phyloP scores from a whole-genome alignment of 768 basidiomycete genomes.

The Austroboletus eburneus region DNA sequence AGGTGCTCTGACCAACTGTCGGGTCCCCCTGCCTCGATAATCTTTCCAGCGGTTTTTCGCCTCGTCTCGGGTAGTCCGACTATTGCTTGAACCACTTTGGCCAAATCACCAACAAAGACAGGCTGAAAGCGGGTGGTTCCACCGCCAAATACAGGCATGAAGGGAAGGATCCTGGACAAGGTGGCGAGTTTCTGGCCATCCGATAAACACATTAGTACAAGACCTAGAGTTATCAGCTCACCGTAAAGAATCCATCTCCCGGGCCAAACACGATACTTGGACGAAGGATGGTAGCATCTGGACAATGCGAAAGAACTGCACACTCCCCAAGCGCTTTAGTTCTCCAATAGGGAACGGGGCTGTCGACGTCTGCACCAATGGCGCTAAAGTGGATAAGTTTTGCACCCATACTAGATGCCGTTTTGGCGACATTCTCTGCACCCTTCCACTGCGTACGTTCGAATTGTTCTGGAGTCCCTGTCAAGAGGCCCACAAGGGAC shows the following conservation, averaged over 20 bases:
- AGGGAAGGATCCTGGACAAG: constrained; percentile 57
- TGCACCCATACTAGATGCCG: constrained; percentile 49
- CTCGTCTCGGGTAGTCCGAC: constrained; percentile 38
- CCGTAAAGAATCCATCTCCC: constrained; percentile 72
- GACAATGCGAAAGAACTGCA: constrained; percentile 43
- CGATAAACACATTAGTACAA: not conserved
- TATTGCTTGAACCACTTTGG: constrained; percentile 55
- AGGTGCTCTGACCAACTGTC: constrained; percentile 38
- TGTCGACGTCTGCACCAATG: constrained; percentile 63
- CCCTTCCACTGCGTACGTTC: constrained; percentile 61
- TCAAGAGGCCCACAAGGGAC: constrained; percentile 67
- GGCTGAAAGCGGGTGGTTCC: constrained; percentile 66
- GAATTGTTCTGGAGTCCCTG: constrained; percentile 53
- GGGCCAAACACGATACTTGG: constrained; percentile 76
- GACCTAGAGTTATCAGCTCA: constrained; percentile 31
- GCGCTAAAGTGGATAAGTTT: constrained; percentile 67
- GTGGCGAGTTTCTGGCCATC: constrained; percentile 53
- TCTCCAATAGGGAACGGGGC: constrained; percentile 53
- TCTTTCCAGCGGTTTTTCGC: constrained; percentile 36
- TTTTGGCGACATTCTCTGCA: constrained; percentile 59
- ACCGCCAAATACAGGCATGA: constrained; percentile 76
- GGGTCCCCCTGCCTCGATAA: constrained; percentile 48
- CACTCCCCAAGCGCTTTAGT: constrained; percentile 64
- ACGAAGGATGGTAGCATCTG: constrained; percentile 57
- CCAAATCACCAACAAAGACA: constrained; percentile 68